A percentile compares a stretch with the other conserved stretches of the same genome.
These are phyloP conservation scores for Metschnikowia continentalis DNA, from an alignment of 805 yeast genomes.

Conservation along the genomic window DNA sequence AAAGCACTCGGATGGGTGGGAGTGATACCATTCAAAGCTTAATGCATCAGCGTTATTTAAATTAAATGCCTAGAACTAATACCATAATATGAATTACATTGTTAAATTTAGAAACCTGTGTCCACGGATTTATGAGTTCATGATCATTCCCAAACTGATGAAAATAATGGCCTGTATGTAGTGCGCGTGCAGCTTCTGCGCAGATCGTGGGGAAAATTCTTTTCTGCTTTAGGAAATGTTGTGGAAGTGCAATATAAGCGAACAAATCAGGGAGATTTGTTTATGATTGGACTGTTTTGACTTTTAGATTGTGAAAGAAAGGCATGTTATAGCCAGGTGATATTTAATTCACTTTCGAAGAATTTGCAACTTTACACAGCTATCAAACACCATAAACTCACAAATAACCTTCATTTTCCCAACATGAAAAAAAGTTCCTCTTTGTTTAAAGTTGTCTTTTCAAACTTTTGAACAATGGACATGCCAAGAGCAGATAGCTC, in stretches of 20 bases:
- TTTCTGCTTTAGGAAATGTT: background rate
- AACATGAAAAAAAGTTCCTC: too few relatives aligned
- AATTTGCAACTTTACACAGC: background rate
- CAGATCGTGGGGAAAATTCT: background rate
- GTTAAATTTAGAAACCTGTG: too few relatives aligned
- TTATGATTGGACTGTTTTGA: background rate
- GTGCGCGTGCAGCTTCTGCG: background rate
- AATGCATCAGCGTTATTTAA: background rate
- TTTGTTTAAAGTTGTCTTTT: too few relatives aligned
- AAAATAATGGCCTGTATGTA: background rate
- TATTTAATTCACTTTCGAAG: background rate
- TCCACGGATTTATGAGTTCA: background rate
- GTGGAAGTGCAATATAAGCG: background rate
- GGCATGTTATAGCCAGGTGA: background rate
- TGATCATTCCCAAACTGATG: background rate
- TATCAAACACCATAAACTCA: background rate
- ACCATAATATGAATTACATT: too few relatives aligned
- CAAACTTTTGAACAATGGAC: background rate
- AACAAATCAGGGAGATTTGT: background rate
- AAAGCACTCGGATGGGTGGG: background rate
- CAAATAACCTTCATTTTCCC: background rate
- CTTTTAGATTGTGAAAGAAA: background rate
- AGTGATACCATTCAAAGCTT: constrained; percentile 1
- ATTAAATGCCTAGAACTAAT: too few relatives aligned
- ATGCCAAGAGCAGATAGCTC: background rate